Conservation (phyloP, 139 green algal genomes). For the Pseudopediastrum boryanum region DNA sequence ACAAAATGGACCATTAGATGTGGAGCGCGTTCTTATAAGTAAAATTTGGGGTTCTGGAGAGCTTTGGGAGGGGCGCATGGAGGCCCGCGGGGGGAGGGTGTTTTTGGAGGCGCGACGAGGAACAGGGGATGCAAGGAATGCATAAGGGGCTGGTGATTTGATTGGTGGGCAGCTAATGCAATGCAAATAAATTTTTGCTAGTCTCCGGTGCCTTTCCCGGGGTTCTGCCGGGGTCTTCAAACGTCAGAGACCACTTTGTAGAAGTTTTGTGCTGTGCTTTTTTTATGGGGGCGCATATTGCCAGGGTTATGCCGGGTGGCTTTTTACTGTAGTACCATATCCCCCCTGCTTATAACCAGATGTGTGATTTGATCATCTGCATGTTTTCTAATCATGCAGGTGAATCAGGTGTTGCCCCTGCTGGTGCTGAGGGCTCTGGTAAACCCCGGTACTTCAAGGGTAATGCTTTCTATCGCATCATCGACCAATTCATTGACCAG, state of each 20-base stretch:
- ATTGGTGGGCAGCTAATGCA: no score
- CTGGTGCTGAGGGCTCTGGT: conserved; percentile 57
- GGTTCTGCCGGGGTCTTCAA: no score
- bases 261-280: neutral
- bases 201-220: no score
- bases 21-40: no score
- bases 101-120: no score
- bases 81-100: no score
- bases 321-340: neutral
- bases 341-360: neutral
- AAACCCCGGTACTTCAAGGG: conserved; percentile 60
- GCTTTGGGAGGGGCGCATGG: no score
- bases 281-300: neutral
- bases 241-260: neutral
- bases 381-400: conserved; percentile 31
- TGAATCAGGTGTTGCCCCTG: conserved; percentile 56
- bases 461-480: conserved; percentile 42
- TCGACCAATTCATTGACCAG: conserved; percentile 48
- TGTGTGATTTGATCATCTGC: neutral
- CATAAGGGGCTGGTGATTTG: no score
- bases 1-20: no score
- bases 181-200: no score
- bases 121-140: no score
- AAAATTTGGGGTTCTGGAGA: no score
- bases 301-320: neutral